Base-by-base conservation (phyloP, 495 filamentous ascomycete genomes). In the Penicillium bialowiezense region DNA sequence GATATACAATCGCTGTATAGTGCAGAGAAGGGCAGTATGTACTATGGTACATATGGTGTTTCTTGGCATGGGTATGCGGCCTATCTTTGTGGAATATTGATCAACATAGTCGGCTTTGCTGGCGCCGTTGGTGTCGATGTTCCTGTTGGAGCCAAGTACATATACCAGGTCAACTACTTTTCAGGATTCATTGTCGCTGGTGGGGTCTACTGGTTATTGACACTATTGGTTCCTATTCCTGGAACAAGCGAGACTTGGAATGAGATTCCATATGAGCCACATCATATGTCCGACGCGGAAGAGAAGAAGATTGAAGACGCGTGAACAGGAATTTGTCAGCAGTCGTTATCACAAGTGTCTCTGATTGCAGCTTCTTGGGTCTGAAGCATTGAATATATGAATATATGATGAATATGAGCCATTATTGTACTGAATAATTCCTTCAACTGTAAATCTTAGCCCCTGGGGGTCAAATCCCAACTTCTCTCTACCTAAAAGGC, bases 31-130 rank as follows among this genome's bases (percentile, higher is more conserved):
- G 69, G 63, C 1, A 79, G 77, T 0, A 82, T 86, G 0, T 95
- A 95, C 63, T 90, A 73, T 60, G 91, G 71, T 65, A 75, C 70
- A 6, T 80, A 63, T 42, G 90, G 90, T 20, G 68, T 93, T 61
- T 81, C 90, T 60, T 90, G 83, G 83, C 83, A 88, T 14, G 90
- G 78, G 7, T 95, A 92, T 60, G 77, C 72, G 4, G 88, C 90
- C 0, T 95, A 95, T 60, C 81, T 96, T 37, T 72, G 79, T 3
- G 90, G 90, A 5, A 91, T 96, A 59, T 62, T 95, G 2, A 82
- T 92, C 82, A 96, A 95, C 60, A 85, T 96, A 40, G 88, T 95
- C 15, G 90, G 91, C 0, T 95, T 96, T 53, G 89, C 81, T 1
- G 89, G 89, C 1, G 89, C 87, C 0, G 81, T 93, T 19, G 88